Evolutionary conservation across 352 stramenopile species (phyloP).

Genomic region (Aphanomyces invadans): DNA sequence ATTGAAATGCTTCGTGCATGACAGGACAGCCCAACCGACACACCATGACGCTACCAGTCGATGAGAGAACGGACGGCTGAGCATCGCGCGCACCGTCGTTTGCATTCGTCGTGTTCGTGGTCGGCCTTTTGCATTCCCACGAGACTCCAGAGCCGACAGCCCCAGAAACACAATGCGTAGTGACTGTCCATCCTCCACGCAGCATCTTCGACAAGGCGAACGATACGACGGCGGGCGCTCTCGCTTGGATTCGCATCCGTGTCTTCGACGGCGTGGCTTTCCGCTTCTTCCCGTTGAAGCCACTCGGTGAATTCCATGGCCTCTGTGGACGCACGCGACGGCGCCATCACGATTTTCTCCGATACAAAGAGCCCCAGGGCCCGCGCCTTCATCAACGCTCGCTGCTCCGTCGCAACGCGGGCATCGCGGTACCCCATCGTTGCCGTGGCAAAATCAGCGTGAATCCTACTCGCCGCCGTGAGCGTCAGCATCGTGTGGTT

Average conservation of each 20-base stretch:
- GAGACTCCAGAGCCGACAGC: slow-evolving; percentile 48
- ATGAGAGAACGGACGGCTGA: background rate
- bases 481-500: background rate
- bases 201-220: slow-evolving; percentile 40
- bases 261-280: slow-evolving; percentile 47
- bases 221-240: slow-evolving; percentile 48
- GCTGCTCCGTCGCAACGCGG: slow-evolving; percentile 32
- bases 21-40: slow-evolving; percentile 57
- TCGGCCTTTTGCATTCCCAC: slow-evolving; percentile 34
- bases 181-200: slow-evolving; percentile 34
- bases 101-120: slow-evolving; percentile 54
- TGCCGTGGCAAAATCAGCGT: background rate
- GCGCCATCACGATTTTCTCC: slow-evolving; percentile 38
- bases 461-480: background rate
- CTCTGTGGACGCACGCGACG: slow-evolving; percentile 30
- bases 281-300: slow-evolving; percentile 44
- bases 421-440: slow-evolving; percentile 53
- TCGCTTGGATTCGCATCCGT: slow-evolving; percentile 30
- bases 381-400: slow-evolving; percentile 21
- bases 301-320: slow-evolving; percentile 33
- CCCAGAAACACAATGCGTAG: slow-evolving; percentile 46
- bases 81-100: slow-evolving; percentile 27
- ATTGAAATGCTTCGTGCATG: slow-evolving; percentile 40
- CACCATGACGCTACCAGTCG: slow-evolving; percentile 33
- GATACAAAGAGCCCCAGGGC: slow-evolving; percentile 50